phyloP scores from a whole-genome alignment of 2,329 filamentous ascomycete species.

The Colletotrichum sp. region DNA sequence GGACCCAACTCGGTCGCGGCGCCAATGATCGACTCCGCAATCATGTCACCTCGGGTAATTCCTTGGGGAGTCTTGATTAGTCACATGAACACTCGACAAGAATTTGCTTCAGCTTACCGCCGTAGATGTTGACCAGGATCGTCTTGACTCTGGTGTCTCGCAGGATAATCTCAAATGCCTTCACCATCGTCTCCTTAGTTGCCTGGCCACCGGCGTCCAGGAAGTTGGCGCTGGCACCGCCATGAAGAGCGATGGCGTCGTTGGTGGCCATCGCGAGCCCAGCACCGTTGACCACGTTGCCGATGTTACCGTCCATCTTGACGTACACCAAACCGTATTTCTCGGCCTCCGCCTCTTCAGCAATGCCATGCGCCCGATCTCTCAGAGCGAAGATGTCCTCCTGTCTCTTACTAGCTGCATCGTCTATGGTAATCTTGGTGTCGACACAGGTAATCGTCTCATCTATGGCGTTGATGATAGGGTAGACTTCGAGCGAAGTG shows the following conservation, averaged over 20 bases:
- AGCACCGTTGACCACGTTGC: constrained; percentile 87
- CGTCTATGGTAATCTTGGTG: constrained; percentile 52
- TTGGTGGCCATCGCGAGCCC: constrained; percentile 92
- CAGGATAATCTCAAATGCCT: constrained; percentile 76
- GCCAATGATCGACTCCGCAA: constrained; percentile 52
- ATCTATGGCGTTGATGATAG: constrained; percentile 33
- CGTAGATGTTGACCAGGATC: constrained; percentile 64
- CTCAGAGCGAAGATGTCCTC: constrained; percentile 40
- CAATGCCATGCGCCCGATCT: constrained; percentile 36
- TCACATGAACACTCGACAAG: background rate
- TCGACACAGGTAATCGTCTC: constrained; percentile 36
- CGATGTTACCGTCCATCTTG: constrained; percentile 67
- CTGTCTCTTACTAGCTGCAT: constrained; percentile 49
- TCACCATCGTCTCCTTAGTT: constrained; percentile 79
- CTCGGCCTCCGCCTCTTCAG: constrained; percentile 43
- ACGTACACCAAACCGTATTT: constrained; percentile 81
- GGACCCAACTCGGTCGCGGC: constrained; percentile 41
- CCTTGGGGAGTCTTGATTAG: constrained; percentile 30
- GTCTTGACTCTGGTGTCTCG: constrained; percentile 74
- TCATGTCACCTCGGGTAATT: constrained; percentile 55
- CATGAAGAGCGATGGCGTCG: constrained; percentile 74
- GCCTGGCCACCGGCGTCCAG: constrained; percentile 91
- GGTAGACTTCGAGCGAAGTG: constrained; percentile 47
- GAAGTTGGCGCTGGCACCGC: constrained; percentile 80
- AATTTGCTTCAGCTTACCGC: constrained; percentile 29